Percentiles rank a stretch among this genome's conserved stretches.
Conservation (phyloP, 345 rosid species). For the Populus pruinosa region DNA sequence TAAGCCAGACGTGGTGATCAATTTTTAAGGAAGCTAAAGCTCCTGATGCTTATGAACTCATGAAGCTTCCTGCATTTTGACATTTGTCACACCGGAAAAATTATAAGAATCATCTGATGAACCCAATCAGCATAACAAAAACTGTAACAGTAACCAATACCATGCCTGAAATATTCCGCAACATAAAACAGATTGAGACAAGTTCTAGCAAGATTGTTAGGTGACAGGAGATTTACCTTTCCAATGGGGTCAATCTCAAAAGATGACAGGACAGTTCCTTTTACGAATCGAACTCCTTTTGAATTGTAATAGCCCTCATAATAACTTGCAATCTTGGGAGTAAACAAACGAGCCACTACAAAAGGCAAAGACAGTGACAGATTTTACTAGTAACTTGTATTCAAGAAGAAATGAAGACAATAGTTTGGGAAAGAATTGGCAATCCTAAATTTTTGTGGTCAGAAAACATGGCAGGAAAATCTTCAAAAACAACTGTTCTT, state of each 20-base stretch:
- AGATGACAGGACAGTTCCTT: conserved; percentile 80
- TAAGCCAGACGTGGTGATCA: background rate
- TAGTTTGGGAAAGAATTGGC: background rate
- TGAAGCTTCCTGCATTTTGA: background rate
- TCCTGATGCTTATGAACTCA: background rate
- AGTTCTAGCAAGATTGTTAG: background rate
- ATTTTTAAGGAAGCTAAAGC: background rate
- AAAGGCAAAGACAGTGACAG: background rate
- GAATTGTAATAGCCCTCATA: conserved; percentile 72
- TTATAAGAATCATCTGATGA: background rate
- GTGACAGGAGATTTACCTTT: conserved; percentile 38
- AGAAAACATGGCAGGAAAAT: background rate
- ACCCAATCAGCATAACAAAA: background rate
- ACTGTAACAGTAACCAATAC: background rate
- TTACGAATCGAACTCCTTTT: conserved; percentile 77
- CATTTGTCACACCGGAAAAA: background rate
- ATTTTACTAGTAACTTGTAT: background rate
- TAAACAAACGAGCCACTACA: conserved; percentile 90
- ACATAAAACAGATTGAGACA: background rate
- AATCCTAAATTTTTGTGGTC: background rate
- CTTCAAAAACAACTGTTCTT: background rate
- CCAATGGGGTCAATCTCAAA: conserved; percentile 61
- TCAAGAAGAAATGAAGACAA: background rate
- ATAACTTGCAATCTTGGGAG: conserved; percentile 73
- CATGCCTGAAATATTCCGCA: background rate